These are phyloP conservation scores for Cotoneaster glaucophyllus DNA, from an alignment of 306 rosid genomes.

Conservation along the genomic window DNA sequence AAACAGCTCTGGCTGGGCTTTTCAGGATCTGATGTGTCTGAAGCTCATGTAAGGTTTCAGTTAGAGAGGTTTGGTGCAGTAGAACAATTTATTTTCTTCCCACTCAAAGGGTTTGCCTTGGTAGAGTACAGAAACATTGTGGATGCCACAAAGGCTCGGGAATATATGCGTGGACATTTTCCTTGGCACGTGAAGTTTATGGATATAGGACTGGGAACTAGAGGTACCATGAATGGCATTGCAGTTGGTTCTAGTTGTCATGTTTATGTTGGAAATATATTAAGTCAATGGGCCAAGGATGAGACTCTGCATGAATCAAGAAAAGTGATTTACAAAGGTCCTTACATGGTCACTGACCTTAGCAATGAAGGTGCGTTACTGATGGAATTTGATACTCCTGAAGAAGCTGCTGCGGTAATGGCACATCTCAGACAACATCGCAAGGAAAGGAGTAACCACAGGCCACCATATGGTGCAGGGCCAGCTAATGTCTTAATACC, in stretches of 20 bases:
- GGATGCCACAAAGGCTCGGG: constrained; percentile 74
- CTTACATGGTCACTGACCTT: constrained; percentile 63
- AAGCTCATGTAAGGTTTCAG: constrained; percentile 74
- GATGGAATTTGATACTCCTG: constrained; percentile 85
- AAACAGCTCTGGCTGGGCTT: constrained; percentile 85
- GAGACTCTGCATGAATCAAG: constrained; percentile 84
- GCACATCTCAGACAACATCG: constrained; percentile 76
- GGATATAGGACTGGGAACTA: constrained; percentile 85
- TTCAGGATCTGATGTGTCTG: constrained; percentile 58
- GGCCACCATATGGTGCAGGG: constrained; percentile 47
- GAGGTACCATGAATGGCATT: constrained; percentile 73
- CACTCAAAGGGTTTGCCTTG: constrained; percentile 68
- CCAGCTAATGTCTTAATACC: constrained; percentile 32
- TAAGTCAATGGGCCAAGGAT: constrained; percentile 85
- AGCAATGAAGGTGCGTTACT: constrained; percentile 75
- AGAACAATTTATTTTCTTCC: constrained; percentile 60
- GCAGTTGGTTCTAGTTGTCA: constrained; percentile 79
- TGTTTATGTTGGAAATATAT: constrained; percentile 66
- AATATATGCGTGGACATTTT: constrained; percentile 57
- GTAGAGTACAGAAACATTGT: constrained; percentile 78
- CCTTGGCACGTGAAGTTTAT: constrained; percentile 79
- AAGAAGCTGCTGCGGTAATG: constrained; percentile 80
- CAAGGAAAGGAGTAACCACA: constrained; percentile 52
- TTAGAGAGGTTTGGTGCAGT: constrained; percentile 84
- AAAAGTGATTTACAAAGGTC: constrained; percentile 59